Conservation (phyloP, 164 flowering plant genomes). For the Magnolia sinica region DNA sequence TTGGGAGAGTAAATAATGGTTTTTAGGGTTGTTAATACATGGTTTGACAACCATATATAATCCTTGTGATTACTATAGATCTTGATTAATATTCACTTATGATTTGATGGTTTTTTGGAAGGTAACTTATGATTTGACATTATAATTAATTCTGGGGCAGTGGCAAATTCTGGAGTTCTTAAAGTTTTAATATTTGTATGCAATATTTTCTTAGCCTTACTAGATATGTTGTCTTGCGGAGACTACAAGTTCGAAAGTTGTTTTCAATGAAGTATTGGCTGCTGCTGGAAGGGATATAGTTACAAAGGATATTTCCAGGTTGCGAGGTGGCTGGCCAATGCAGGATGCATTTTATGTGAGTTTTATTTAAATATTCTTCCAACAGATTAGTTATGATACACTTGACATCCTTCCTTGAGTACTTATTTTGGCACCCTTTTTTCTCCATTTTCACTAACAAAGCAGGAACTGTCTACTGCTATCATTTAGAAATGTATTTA, state of each 20-base stretch:
- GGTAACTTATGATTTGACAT: too few relatives aligned
- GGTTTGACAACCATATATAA: too few relatives aligned
- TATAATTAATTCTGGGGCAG: too few relatives aligned
- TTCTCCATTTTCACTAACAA: too few relatives aligned
- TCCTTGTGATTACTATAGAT: too few relatives aligned
- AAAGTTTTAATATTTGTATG: not conserved
- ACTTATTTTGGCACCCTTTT: not conserved
- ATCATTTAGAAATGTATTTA: too few relatives aligned
- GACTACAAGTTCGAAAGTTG: conserved; percentile 60
- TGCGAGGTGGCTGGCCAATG: conserved; percentile 98
- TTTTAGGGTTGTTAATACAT: too few relatives aligned
- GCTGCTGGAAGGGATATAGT: conserved; percentile 82
- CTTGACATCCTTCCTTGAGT: not conserved
- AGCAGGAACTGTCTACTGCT: too few relatives aligned
- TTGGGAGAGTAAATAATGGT: too few relatives aligned
- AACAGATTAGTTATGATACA: not conserved
- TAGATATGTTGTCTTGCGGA: conserved; percentile 89
- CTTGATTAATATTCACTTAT: too few relatives aligned
- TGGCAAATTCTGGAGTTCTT: too few relatives aligned
- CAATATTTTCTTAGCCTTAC: conserved; percentile 33
- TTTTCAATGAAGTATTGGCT: conserved; percentile 81
- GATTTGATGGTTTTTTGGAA: too few relatives aligned
- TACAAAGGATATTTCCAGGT: conserved; percentile 85
- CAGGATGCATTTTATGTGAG: conserved; percentile 95
- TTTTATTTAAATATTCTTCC: not conserved